A percentile compares a stretch with the other conserved stretches of the same genome.
Evolutionary conservation across 129 eudicot species (phyloP).

Genomic region (Saussurea involucrata): DNA sequence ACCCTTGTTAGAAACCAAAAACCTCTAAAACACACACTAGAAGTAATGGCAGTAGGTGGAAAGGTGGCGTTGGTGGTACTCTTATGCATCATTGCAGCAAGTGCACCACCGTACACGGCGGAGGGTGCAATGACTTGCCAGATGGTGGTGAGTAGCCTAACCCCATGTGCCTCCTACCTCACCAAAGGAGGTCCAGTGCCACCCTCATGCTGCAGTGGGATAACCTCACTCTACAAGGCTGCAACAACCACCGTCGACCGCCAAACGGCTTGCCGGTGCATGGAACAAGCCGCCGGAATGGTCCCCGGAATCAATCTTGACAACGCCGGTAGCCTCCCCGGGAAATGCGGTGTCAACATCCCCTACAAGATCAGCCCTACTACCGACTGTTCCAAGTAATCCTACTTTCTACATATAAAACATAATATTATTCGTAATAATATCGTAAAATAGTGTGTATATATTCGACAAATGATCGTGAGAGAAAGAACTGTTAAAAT

Average conservation of each 20-base stretch:
- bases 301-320: conserved; percentile 23
- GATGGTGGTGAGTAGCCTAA: conserved; percentile 24
- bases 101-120: conserved; percentile 9
- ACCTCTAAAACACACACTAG: background rate
- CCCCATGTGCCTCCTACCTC: conserved; percentile 36
- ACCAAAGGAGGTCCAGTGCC: conserved; percentile 32
- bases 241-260: conserved; percentile 45
- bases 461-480: no score
- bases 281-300: conserved; percentile 33
- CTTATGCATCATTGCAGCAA: conserved; percentile 21
- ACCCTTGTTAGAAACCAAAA: background rate
- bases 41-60: conserved; percentile 8
- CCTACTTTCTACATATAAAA: background rate
- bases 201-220: conserved; percentile 43
- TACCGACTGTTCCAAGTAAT: conserved; percentile 57
- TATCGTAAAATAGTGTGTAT: no score
- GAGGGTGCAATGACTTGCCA: conserved; percentile 32
- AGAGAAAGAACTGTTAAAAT: no score
- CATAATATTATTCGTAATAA: no score
- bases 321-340: conserved; percentile 38
- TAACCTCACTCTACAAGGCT: conserved; percentile 27
- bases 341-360: conserved; percentile 48
- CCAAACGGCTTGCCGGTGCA: conserved; percentile 44
- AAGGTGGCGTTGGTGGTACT: conserved; percentile 21
- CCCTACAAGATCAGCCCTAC: conserved; percentile 53